These are phyloP conservation scores for Smittium culicis DNA, from an alignment of 371 early-diverging fungal genomes.

Conservation along the genomic window DNA sequence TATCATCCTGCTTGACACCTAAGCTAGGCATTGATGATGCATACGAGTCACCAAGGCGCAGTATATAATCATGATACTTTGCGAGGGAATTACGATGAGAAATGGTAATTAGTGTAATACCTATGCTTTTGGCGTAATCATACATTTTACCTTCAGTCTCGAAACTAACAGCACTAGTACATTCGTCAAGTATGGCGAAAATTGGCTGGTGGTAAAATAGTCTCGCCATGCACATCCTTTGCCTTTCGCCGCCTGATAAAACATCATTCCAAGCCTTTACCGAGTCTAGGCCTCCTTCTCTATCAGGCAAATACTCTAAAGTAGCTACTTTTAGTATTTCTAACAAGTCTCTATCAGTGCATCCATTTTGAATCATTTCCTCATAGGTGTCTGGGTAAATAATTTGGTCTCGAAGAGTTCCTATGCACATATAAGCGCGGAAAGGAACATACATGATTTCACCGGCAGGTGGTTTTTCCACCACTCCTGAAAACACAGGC, in stretches of 20 bases:
- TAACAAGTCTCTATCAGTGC: constrained; percentile 47
- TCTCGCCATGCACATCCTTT: constrained; percentile 68
- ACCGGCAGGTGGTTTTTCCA: constrained; percentile 59
- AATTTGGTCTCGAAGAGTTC: constrained; percentile 84
- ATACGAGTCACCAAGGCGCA: constrained; percentile 41
- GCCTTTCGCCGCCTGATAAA: constrained; percentile 67
- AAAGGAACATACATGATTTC: constrained; percentile 88
- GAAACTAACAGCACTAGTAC: constrained; percentile 70
- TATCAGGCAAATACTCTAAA: constrained; percentile 55
- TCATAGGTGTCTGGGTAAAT: constrained; percentile 66
- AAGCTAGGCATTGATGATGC: constrained; percentile 11
- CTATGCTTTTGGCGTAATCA: constrained; percentile 57
- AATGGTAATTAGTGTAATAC: constrained; percentile 75
- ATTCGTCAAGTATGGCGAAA: constrained; percentile 76
- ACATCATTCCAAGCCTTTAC: constrained; percentile 77
- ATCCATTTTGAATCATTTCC: constrained; percentile 40
- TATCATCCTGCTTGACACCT: not conserved
- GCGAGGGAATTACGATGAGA: constrained; percentile 66
- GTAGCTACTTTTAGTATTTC: constrained; percentile 54
- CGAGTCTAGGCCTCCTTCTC: constrained; percentile 70
- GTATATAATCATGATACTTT: constrained; percentile 68
- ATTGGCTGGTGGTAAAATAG: constrained; percentile 73
- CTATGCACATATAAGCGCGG: constrained; percentile 79
- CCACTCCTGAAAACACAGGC: constrained; percentile 65
- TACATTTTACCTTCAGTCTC: constrained; percentile 80